A percentile compares a stretch with the other conserved stretches of the same genome.
phyloP scores from a whole-genome alignment of 345 rosid genomes.

The Eucalyptus regnans region DNA sequence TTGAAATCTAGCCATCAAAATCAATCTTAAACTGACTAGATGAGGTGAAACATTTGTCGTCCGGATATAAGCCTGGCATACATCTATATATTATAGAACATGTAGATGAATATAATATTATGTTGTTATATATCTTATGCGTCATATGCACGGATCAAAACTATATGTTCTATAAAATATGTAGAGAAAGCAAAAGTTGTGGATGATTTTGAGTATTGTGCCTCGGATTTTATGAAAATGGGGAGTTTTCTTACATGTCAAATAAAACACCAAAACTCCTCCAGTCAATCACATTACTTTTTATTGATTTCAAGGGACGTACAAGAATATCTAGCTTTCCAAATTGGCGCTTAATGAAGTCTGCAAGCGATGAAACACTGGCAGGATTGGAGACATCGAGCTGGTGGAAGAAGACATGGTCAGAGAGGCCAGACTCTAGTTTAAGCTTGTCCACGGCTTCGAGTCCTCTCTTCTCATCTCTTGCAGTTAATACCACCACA shows the following conservation, averaged over 20 bases:
- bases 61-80: not conserved
- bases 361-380: constrained; percentile 6
- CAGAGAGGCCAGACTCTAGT: not conserved
- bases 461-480: constrained; percentile 22
- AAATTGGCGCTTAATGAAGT: constrained; percentile 9
- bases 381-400: constrained; percentile 18
- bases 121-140: too few species aligned
- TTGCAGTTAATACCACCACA: not conserved
- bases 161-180: not conserved
- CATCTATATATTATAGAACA: too few species aligned
- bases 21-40: not conserved
- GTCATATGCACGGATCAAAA: not conserved
- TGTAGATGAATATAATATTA: too few species aligned
- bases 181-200: not conserved
- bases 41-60: not conserved
- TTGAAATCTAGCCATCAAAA: not conserved
- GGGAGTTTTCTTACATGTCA: not conserved
- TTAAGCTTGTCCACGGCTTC: constrained; percentile 12
- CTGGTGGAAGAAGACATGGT: not conserved
- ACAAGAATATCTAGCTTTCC: constrained; percentile 41
- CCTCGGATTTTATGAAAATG: not conserved
- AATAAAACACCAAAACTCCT: not conserved
- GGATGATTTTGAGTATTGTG: not conserved
- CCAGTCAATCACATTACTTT: not conserved
- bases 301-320: not conserved